Base-by-base conservation (phyloP, 2,329 filamentous ascomycete genomes). In the Fusarium gaditjirri region DNA sequence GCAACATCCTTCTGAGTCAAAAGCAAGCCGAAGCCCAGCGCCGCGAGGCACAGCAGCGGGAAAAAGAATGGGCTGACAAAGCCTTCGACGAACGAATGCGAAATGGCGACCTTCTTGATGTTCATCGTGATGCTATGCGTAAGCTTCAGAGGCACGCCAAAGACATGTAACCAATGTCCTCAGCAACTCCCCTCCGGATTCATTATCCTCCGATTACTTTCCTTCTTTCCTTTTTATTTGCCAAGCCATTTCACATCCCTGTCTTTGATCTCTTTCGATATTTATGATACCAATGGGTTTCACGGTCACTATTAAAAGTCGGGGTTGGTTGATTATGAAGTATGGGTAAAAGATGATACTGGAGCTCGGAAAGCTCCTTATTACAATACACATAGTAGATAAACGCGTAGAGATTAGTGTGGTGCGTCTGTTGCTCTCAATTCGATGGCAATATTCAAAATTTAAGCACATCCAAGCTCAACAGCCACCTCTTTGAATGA, bases 111-210 rank as follows among this genome's bases (percentile, higher is more conserved):
- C 88, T 97, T 84, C 85, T 93, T 56, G 92, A 93, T 49, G 87
- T 91, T 27, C 95, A 98, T 80, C 87, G 92, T 25, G 92, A 95
- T 71, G 93, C 92, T 2, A 87, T 98, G 88, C 87, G 92, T 70
- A 91, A 87, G 79, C 92, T 98, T 91, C 94, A 97, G 76, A 82
- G 80, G 39, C 74, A 78, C 29, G 83, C 84, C 3, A 84, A 80
- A 72, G 77, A 83, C 43, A 63, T 35, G 42, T 75, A 62, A 67
- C 52, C 27, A 27, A 50, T 5, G 25, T 25, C 33, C 25, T 39
- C 35, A 16, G 31, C 17, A n/a, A 36, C 43, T 25, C 17, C 44
- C 47, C 60, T 54, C 38, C 42, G 35, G 23, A 49, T 39, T 13
- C 13, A 42, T 17, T 31, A 59, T 56, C 53, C 11, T 11, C 25